These are phyloP conservation scores for Penicillium sp. DNA, from an alignment of 2,329 filamentous ascomycete genomes.

Conservation along the genomic window DNA sequence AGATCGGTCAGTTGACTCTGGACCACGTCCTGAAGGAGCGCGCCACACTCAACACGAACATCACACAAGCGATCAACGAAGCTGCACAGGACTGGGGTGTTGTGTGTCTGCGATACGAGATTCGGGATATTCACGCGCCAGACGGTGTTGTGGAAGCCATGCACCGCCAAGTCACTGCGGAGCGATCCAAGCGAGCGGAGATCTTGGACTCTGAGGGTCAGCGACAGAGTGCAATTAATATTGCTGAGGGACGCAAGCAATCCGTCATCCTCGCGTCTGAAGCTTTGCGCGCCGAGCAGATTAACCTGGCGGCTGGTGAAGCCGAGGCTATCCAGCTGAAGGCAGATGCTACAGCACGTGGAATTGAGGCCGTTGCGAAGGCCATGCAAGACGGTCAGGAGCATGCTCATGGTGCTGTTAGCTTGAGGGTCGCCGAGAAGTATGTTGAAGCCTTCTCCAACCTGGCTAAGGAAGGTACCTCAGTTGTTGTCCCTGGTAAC, in stretches of 20 bases:
- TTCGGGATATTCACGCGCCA: conserved; percentile 95
- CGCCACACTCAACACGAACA: conserved; percentile 93
- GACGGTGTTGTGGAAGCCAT: conserved; percentile 93
- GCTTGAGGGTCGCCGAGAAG: conserved; percentile 89
- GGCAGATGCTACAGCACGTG: conserved; percentile 79
- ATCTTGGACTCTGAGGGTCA: conserved; percentile 97
- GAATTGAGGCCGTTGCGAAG: conserved; percentile 81
- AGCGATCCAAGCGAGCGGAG: conserved; percentile 95
- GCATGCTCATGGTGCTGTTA: conserved; percentile 79
- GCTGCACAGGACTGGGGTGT: conserved; percentile 97
- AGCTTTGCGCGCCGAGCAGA: conserved; percentile 82
- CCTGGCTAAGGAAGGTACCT: conserved; percentile 91
- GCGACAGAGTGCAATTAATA: conserved; percentile 96
- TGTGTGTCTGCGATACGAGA: conserved; percentile 94
- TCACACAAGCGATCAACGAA: conserved; percentile 98
- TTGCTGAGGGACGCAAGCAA: conserved; percentile 96
- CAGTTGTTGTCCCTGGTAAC: conserved; percentile 93
- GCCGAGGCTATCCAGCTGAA: conserved; percentile 88
- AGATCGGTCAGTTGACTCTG: conserved; percentile 93
- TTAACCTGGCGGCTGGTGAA: conserved; percentile 91
- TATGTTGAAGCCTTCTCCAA: conserved; percentile 95
- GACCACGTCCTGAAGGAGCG: conserved; percentile 98
- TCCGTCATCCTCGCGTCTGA: conserved; percentile 95
- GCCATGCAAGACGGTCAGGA: conserved; percentile 72
- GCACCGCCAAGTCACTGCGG: conserved; percentile 96